These are phyloP conservation scores for Eutrema heterophyllum DNA, from an alignment of 345 rosid species.

Conservation along the genomic window DNA sequence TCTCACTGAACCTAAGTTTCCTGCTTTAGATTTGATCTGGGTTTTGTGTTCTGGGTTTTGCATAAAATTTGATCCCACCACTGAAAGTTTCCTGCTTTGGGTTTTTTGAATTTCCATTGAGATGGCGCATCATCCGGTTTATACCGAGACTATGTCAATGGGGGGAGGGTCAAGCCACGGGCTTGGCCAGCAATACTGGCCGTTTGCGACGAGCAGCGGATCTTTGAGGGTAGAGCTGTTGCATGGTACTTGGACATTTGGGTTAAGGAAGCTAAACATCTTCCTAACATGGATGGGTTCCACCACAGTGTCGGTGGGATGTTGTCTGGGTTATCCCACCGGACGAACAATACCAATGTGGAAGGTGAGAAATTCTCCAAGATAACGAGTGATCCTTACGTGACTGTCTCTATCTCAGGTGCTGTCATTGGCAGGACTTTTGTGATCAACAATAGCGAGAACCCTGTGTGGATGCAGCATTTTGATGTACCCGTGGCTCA, in stretches of 20 bases:
- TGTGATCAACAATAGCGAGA: no score
- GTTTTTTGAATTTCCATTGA: background rate
- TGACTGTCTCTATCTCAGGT: no score
- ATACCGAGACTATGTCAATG: slow-evolving; percentile 48
- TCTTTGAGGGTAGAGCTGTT: slow-evolving; percentile 52
- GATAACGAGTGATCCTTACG: no score
- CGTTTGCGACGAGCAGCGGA: slow-evolving; percentile 49
- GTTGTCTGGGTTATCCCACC: slow-evolving; percentile 41
- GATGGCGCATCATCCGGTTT: slow-evolving; percentile 44
- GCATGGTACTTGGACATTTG: slow-evolving; percentile 84
- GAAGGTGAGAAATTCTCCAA: slow-evolving; percentile 46
- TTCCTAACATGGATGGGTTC: slow-evolving; percentile 86
- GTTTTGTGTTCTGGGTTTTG: background rate
- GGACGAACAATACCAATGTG: slow-evolving; percentile 45
- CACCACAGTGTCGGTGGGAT: slow-evolving; percentile 64
- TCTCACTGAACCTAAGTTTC: slow-evolving; percentile 2
- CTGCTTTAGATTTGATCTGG: background rate
- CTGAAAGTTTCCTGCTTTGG: slow-evolving; percentile 11
- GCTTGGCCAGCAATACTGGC: slow-evolving; percentile 48
- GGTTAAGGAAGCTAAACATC: slow-evolving; percentile 79
- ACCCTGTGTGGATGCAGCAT: no score
- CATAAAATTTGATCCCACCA: background rate
- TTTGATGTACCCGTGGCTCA: no score
- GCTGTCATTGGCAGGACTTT: no score
- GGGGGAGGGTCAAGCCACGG: slow-evolving; percentile 69